These are phyloP conservation scores for Vitis cinerea DNA, from an alignment of 164 flowering plant genomes.

Conservation along the genomic window DNA sequence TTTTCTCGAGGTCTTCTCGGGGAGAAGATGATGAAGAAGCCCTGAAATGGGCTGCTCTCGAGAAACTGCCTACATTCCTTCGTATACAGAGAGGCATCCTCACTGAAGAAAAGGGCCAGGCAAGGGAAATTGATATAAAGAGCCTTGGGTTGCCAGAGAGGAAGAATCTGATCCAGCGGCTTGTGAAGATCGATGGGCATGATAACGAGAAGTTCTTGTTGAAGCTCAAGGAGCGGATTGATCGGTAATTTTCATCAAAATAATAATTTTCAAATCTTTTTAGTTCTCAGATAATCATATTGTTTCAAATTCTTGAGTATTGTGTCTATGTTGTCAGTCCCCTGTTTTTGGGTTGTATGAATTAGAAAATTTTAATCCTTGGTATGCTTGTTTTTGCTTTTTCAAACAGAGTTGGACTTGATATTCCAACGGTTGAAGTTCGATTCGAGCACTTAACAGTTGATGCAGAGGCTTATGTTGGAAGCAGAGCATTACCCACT, in stretches of 20 bases:
- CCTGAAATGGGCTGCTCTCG: slow-evolving; percentile 43
- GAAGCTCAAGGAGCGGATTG: slow-evolving; percentile 26
- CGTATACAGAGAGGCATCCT: slow-evolving; percentile 34
- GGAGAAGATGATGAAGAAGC: slow-evolving; percentile 45
- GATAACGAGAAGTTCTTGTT: slow-evolving; percentile 30
- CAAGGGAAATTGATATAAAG: slow-evolving; percentile 26
- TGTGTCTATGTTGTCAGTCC: too few relatives aligned
- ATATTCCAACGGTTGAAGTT: slow-evolving; percentile 43
- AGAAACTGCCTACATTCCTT: slow-evolving; percentile 35
- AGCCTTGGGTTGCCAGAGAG: slow-evolving; percentile 24
- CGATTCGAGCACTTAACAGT: slow-evolving; percentile 41
- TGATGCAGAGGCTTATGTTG: slow-evolving; percentile 54
- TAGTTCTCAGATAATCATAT: too few relatives aligned
- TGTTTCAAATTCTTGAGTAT: too few relatives aligned
- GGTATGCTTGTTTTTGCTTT: background rate
- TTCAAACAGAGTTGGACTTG: slow-evolving; percentile 29
- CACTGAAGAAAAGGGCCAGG: slow-evolving; percentile 19
- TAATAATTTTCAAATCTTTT: too few relatives aligned
- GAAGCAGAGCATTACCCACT: slow-evolving; percentile 67
- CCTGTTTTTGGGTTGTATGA: too few relatives aligned
- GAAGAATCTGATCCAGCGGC: slow-evolving; percentile 23
- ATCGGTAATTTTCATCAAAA: slow-evolving; percentile 8
- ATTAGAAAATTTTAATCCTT: too few relatives aligned
- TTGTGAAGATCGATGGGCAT: slow-evolving; percentile 24
- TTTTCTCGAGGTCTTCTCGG: slow-evolving; percentile 28